Evolutionary conservation across 164 flowering plant species (phyloP), one percentile per base, ranked within the genome.

Genomic region (Annona cherimola): DNA sequence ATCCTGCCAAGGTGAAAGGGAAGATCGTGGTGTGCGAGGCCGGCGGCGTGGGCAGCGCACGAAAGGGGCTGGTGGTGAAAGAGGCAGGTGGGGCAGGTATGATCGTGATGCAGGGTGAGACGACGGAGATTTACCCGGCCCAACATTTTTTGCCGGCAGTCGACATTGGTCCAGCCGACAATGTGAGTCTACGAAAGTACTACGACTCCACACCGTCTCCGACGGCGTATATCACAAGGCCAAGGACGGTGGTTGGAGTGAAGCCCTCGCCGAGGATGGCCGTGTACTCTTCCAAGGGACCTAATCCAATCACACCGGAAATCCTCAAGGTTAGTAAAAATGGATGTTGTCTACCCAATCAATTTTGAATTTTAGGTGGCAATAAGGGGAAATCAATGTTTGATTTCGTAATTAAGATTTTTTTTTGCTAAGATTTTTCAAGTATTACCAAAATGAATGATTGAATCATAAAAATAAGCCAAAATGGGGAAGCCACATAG

Each of bases 71-170:
- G 8, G 57, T 50, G 2, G 45, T 86, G 82, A 85, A 63, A 1
- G 84, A 87, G 55, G 82, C 81, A 5, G 74, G 93, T 55, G 90
- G 89, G 0, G 76, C 20, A 0, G 79, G 43, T 12, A 77, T 54
- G 0, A 77, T 86, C 68, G 76, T 78, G 16, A 86, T 70, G 86
- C 84, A 12, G 3, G 70, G 60, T 81, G 82, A 86, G 1, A 89
- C 89, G 5, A 88, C 57, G 3, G 84, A 77, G 2, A 7, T 85
- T 3, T 42, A 72, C 1, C 73, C 88, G 0, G 87, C 85, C 42
- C 69, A 79, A 44, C 88, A 85, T 61, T 19, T 83, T 12, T 78
- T 87, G 42, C 89, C 94, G 3, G 84, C 90, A 4, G 45, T 82
- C 1, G 85, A 83, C 2, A 44, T 87, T 66, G 57, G 14, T 5